Percentiles rank a stretch among this genome's conserved stretches.
These are phyloP conservation scores for Daldinia eschscholtzii DNA, from an alignment of 2,329 filamentous ascomycete genomes.

Conservation along the genomic window DNA sequence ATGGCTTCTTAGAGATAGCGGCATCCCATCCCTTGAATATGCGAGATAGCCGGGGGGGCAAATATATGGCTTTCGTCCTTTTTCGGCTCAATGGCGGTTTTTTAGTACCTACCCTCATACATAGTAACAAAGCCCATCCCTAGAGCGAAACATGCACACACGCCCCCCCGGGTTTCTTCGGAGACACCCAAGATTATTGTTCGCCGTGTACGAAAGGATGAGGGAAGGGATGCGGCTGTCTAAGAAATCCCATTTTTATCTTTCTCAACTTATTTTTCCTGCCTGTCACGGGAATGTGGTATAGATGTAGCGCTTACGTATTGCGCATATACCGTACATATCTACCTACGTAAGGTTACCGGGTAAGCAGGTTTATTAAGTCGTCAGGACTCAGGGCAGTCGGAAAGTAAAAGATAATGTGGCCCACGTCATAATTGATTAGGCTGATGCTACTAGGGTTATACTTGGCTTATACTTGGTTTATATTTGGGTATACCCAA, in stretches of 20 bases:
- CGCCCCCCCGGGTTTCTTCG: constrained; percentile 32
- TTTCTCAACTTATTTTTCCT: constrained; percentile 1
- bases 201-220: constrained; percentile 14
- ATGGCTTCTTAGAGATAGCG: constrained; percentile 35
- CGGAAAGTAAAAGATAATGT: constrained; percentile 19
- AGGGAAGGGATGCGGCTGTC: background rate
- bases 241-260: constrained; percentile 10
- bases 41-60: constrained; percentile 36
- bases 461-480: no score
- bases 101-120: background rate
- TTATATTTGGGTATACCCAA: no score
- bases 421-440: constrained; percentile 34
- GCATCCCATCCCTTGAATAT: constrained; percentile 38
- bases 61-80: constrained; percentile 23
- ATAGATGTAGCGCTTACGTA: background rate
- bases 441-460: constrained; percentile 9
- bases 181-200: constrained; percentile 17
- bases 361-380: constrained; percentile 18
- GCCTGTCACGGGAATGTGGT: constrained; percentile 10
- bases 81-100: constrained; percentile 38
- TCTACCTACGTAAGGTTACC: background rate
- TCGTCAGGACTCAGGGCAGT: constrained; percentile 2
- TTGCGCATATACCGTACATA: constrained; percentile 8
- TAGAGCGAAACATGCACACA: constrained; percentile 25
- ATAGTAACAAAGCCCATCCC: constrained; percentile 25